Evolutionary conservation across 164 flowering plant species (phyloP).

Genomic region (Chimonanthus praecox): DNA sequence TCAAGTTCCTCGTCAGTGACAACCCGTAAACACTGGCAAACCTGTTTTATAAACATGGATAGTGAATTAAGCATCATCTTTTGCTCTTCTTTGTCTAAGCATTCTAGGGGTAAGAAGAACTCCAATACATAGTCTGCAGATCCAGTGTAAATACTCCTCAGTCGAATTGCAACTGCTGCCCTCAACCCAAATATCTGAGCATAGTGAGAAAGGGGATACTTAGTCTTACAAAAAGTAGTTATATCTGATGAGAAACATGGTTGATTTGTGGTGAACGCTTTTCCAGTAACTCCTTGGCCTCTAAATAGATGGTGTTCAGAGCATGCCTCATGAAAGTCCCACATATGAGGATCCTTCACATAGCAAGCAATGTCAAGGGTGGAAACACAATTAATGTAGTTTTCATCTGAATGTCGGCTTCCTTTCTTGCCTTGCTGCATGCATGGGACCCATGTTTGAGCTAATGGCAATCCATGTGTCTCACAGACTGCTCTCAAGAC

Average conservation of each 20-base stretch:
- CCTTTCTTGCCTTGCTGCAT: conserved; percentile 63
- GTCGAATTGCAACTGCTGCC: conserved; percentile 70
- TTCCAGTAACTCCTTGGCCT: conserved; percentile 81
- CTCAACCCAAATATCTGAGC: conserved; percentile 56
- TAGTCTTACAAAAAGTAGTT: conserved; percentile 43
- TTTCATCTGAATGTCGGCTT: conserved; percentile 63
- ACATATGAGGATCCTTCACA: conserved; percentile 38
- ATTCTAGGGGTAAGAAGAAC: conserved; percentile 38
- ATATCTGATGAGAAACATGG: conserved; percentile 72
- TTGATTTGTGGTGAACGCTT: conserved; percentile 63
- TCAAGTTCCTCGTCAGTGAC: conserved; percentile 50
- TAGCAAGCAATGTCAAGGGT: conserved; percentile 67
- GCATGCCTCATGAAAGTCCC: conserved; percentile 87
- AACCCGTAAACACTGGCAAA: conserved; percentile 40
- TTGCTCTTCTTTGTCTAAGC: conserved; percentile 28
- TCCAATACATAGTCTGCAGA: conserved; percentile 55
- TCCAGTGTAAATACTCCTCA: conserved; percentile 43
- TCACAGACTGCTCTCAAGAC: conserved; percentile 65
- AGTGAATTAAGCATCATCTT: conserved; percentile 37
- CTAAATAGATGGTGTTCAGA: conserved; percentile 77
- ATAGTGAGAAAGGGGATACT: conserved; percentile 83
- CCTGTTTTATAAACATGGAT: conserved; percentile 39
- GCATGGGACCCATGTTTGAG: conserved; percentile 87
- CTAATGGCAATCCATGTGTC: conserved; percentile 69
- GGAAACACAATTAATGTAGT: conserved; percentile 56